Base-by-base conservation (phyloP, 345 rosid genomes). In the Adansonia digitata region DNA sequence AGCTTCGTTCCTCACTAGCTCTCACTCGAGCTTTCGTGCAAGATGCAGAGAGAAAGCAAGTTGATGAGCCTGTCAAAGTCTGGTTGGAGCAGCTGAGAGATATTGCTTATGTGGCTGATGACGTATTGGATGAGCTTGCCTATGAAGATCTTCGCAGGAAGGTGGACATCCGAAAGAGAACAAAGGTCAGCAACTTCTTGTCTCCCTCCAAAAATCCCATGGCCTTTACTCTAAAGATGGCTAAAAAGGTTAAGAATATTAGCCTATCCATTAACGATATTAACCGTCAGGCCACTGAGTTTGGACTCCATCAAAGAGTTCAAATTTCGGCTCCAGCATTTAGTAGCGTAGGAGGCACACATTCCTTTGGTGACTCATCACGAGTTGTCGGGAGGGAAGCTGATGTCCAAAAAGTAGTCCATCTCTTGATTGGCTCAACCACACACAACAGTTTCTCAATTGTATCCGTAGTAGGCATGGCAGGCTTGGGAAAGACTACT, bases 401-500 rank as follows among this genome's bases (percentile, higher is more conserved):
- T 14, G 81, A 78, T 31, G 69, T 73, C 15, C 59, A 26, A 7
- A 35, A 0, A 20, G 18, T 74, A 13, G 69, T 56, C 22, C 14
- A 69, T 7, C 15, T 68, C 49, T 20, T 60, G 7, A 18, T 20
- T 51, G 34, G 5, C n/a, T 74, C 51, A 20, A 17, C 17, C 5
- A 24, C 61, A 4, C 62, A n/a, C 2, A 13, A 34, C 8, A 31
- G 3, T 8, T 12, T 79, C 5, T 9, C 57, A 0, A 59, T 70
- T 15, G 59, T 65, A 7, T 15, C 78, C 1, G 43, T 77, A 0
- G 75, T 81, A n/a, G 81, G 83, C 2, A 81, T 81, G 77, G 24
- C 48, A 0, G 83, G 83, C 2, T 49, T 80, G 12, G 78, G 83
- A 12, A 80, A 80, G 20, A 77, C 83, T 2, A 45, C 78, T 14